Evolutionary conservation across 2,329 filamentous ascomycete species (phyloP).

Genomic region (Arthrobotrys sinensis): DNA sequence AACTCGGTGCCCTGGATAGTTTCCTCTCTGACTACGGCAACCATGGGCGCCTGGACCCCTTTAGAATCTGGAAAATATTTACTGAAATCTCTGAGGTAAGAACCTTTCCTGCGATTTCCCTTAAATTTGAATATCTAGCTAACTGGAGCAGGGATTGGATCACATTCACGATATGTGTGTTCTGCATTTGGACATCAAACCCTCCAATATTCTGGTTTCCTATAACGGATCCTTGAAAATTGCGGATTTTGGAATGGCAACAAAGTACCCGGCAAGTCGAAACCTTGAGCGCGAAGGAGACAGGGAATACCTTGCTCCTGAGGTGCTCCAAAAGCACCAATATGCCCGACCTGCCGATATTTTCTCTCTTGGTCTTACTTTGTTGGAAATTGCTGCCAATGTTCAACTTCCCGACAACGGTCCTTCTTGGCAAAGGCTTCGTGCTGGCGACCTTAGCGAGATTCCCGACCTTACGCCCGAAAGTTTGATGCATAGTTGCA

Average conservation of each 20-base stretch:
- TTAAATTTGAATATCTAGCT: constrained; percentile 62
- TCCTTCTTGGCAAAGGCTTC: constrained; percentile 87
- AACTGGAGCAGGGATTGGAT: constrained; percentile 79
- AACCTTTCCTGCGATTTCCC: constrained; percentile 62
- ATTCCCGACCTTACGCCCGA: constrained; percentile 88
- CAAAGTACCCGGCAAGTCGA: constrained; percentile 80
- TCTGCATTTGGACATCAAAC: constrained; percentile 87
- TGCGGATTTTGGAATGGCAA: constrained; percentile 87
- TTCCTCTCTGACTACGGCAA: constrained; percentile 87
- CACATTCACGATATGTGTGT: constrained; percentile 91
- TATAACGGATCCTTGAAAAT: constrained; percentile 88
- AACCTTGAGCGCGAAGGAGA: constrained; percentile 93
- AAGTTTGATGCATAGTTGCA: constrained; percentile 77
- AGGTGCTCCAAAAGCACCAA: constrained; percentile 80
- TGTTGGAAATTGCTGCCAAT: constrained; percentile 94
- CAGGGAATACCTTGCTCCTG: constrained; percentile 94
- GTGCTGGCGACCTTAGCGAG: constrained; percentile 89
- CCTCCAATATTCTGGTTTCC: constrained; percentile 85
- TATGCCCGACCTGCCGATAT: constrained; percentile 94
- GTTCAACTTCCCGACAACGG: constrained; percentile 95
- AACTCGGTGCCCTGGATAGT: constrained; percentile 89
- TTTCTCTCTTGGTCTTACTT: constrained; percentile 93
- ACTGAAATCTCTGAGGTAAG: constrained; percentile 86
- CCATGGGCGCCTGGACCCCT: constrained; percentile 91
- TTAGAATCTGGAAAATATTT: constrained; percentile 98